These are phyloP conservation scores for Penicillium sp. DNA, from an alignment of 2,329 filamentous ascomycete genomes.

Conservation along the genomic window DNA sequence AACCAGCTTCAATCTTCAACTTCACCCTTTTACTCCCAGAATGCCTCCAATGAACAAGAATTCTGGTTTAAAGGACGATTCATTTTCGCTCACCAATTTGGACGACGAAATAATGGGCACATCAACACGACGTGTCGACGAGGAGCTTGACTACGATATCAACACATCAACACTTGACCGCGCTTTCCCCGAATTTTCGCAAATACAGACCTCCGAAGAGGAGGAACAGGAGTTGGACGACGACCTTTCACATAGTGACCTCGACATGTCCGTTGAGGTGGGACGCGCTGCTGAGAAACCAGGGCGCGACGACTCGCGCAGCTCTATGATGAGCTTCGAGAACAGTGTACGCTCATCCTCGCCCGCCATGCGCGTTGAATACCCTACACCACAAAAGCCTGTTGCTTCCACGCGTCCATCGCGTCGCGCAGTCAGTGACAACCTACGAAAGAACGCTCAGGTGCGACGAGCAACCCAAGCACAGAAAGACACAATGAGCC, in stretches of 20 bases:
- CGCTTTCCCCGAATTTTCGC: constrained; percentile 50
- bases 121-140: constrained; percentile 23
- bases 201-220: constrained; percentile 42
- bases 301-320: constrained; percentile 48
- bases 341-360: constrained; percentile 44
- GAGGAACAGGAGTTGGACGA: constrained; percentile 27
- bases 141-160: constrained; percentile 45
- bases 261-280: constrained; percentile 56
- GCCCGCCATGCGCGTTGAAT: constrained; percentile 39
- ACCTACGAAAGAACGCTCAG: constrained; percentile 42
- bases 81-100: constrained; percentile 28
- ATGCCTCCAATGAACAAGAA: constrained; percentile 6
- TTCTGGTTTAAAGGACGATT: constrained; percentile 1
- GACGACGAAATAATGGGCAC: constrained; percentile 34
- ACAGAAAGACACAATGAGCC: constrained; percentile 42
- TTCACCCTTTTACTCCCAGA: not conserved
- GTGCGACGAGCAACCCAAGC: constrained; percentile 40
- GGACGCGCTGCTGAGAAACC: constrained; percentile 50
- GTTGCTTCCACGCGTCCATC: constrained; percentile 29
- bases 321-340: constrained; percentile 49
- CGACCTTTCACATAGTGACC: constrained; percentile 35
- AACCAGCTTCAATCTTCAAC: constrained; percentile 4
- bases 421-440: constrained; percentile 34
- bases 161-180: constrained; percentile 47
- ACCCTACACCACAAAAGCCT: constrained; percentile 38